Conservation (phyloP, 2,329 filamentous ascomycete genomes). For the Reticulascus tulasneorum region DNA sequence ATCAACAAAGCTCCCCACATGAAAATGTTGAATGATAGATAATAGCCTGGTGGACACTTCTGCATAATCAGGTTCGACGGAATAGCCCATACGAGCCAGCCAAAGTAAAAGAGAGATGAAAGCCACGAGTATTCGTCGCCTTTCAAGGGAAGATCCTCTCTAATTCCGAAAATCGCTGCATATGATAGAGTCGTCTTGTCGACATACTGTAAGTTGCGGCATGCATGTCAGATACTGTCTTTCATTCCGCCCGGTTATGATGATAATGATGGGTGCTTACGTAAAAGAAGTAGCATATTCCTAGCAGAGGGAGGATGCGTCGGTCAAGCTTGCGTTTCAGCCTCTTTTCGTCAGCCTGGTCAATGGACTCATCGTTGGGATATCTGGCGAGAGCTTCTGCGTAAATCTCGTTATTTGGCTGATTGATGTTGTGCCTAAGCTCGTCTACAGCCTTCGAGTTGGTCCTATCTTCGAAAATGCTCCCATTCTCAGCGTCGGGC, state of each 20-base stretch:
- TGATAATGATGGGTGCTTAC: no score
- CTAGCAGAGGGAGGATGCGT: slow-evolving; percentile 31
- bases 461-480: no score
- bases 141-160: slow-evolving; percentile 52
- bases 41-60: slow-evolving; percentile 27
- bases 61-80: slow-evolving; percentile 28
- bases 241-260: no score
- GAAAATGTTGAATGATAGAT: slow-evolving; percentile 45
- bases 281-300: slow-evolving; percentile 38
- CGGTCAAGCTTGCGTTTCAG: slow-evolving; percentile 32
- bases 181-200: slow-evolving; percentile 38
- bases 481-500: no score
- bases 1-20: slow-evolving; percentile 47
- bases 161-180: slow-evolving; percentile 62
- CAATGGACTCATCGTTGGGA: slow-evolving; percentile 32
- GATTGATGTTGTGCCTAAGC: no score
- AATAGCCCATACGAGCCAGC: slow-evolving; percentile 32
- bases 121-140: slow-evolving; percentile 52
- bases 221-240: no score
- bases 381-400: slow-evolving; percentile 29
- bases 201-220: slow-evolving; percentile 35
- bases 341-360: slow-evolving; percentile 25
- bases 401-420: slow-evolving; percentile 25
- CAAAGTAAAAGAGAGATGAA: slow-evolving; percentile 31
- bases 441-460: no score